Conservation (phyloP, 2,329 filamentous ascomycete genomes). For the Metarhizium anisopliae region DNA sequence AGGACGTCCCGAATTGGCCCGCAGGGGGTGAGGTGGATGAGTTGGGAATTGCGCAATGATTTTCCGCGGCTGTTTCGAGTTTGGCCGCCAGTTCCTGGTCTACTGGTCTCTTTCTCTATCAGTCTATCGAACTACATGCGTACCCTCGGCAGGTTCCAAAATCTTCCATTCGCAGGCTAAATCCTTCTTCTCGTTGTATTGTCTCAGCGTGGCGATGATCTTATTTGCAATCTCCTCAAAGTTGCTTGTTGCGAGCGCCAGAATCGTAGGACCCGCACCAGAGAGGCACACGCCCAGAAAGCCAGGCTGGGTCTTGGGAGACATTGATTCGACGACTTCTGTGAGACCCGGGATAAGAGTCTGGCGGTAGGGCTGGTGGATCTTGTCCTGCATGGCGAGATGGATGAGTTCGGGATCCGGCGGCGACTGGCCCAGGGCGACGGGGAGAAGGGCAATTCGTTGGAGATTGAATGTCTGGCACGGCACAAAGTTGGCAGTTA, state of each 20-base stretch:
- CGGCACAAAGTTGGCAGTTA: background rate
- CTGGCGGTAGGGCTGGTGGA: conserved; percentile 94
- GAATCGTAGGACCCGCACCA: conserved; percentile 87
- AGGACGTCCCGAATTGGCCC: background rate
- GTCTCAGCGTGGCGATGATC: conserved; percentile 66
- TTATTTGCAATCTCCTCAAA: conserved; percentile 78
- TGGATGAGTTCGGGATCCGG: conserved; percentile 92
- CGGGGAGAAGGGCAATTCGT: conserved; percentile 81
- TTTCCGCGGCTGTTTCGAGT: too few relatives aligned
- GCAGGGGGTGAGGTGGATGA: background rate
- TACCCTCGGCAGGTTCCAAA: conserved; percentile 77
- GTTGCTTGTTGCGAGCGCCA: conserved; percentile 83
- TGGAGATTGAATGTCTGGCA: conserved; percentile 79
- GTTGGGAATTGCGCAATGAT: background rate
- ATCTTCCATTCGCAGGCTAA: conserved; percentile 82
- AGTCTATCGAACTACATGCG: conserved; percentile 32
- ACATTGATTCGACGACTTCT: conserved; percentile 86
- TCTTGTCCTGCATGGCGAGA: conserved; percentile 96
- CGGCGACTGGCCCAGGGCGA: conserved; percentile 80
- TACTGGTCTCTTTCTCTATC: background rate
- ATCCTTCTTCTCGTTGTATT: conserved; percentile 44
- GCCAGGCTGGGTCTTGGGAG: conserved; percentile 75
- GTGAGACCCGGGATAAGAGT: conserved; percentile 84
- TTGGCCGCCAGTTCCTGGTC: background rate
- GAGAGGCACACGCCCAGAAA: conserved; percentile 91